Conservation (phyloP, 257 asterid species). For the Nicotiana otophora region DNA sequence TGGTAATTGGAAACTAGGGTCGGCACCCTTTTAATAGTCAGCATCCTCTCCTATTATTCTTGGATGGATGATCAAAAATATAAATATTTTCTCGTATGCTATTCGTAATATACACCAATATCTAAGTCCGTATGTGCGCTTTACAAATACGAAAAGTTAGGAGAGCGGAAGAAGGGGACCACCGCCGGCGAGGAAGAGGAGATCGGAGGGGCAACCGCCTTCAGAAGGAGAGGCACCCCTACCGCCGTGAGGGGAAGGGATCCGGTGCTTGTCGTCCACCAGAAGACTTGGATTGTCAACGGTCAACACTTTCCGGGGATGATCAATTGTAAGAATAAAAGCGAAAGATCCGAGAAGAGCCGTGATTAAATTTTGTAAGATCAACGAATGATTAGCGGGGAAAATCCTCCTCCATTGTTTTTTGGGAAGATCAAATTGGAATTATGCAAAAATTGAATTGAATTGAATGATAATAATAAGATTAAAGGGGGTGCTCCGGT, state of each 20-base stretch:
- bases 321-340: slow-evolving; percentile 21
- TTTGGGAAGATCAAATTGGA: not conserved
- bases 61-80: not conserved
- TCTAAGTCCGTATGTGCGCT: not conserved
- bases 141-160: not conserved
- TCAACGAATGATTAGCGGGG: not conserved
- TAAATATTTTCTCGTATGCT: not conserved
- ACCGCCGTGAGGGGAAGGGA: slow-evolving; percentile 77
- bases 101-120: not conserved
- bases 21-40: slow-evolving; percentile 71
- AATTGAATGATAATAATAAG: too few relatives aligned
- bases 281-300: slow-evolving; percentile 14
- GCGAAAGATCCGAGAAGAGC: slow-evolving; percentile 31
- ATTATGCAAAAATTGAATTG: not conserved
- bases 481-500: slow-evolving; percentile 17
- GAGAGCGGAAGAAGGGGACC: slow-evolving; percentile 17
- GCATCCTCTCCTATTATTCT: slow-evolving; percentile 23
- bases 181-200: slow-evolving; percentile 70
- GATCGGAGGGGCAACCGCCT: slow-evolving; percentile 82
- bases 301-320: slow-evolving; percentile 12
- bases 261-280: slow-evolving; percentile 47
- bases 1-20: slow-evolving; percentile 64
- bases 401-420: not conserved
- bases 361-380: slow-evolving; percentile 25
- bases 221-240: slow-evolving; percentile 74